A percentile compares a stretch with the other conserved stretches of the same genome.
These are phyloP conservation scores for Rhipidocladum racemiflorum DNA, from an alignment of 176 grass and related monocot species.

Conservation along the genomic window DNA sequence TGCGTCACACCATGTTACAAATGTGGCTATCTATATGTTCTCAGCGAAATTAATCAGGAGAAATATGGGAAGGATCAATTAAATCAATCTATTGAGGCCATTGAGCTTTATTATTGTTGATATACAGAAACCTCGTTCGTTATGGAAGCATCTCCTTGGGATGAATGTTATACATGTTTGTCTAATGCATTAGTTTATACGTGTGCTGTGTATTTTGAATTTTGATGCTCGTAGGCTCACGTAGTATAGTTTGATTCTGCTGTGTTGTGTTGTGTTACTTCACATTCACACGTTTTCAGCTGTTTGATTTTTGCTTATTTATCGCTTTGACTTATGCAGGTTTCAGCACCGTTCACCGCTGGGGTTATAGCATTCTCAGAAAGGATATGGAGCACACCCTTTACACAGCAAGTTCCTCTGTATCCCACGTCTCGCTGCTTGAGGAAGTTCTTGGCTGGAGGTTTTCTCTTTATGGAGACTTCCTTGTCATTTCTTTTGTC, in stretches of 20 bases:
- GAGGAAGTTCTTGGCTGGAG: slow-evolving; percentile 97
- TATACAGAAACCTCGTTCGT: not conserved
- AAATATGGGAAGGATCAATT: not conserved
- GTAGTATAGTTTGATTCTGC: not conserved
- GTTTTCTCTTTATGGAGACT: slow-evolving; percentile 81
- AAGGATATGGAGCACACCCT: slow-evolving; percentile 83
- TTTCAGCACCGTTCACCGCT: slow-evolving; percentile 21
- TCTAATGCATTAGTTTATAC: not conserved
- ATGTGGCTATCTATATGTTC: not conserved
- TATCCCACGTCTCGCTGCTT: slow-evolving; percentile 61
- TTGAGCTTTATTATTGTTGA: not conserved
- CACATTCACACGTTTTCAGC: not conserved
- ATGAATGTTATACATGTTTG: not conserved
- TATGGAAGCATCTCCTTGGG: not conserved
- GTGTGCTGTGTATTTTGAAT: not conserved
- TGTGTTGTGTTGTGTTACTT: not conserved
- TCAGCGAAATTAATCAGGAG: not conserved
- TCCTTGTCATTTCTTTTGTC: slow-evolving; percentile 76
- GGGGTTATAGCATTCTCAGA: slow-evolving; percentile 44
- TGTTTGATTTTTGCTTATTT: not conserved
- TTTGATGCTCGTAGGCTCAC: not conserved
- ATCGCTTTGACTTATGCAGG: slow-evolving; percentile 34
- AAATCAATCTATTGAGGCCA: not conserved
- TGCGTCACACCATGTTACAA: not conserved
- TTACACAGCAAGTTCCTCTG: slow-evolving; percentile 59